Evolutionary conservation across 768 basidiomycete species (phyloP), one percentile per base, ranked within the genome.

Genomic region (Rossbeevera mucosa): DNA sequence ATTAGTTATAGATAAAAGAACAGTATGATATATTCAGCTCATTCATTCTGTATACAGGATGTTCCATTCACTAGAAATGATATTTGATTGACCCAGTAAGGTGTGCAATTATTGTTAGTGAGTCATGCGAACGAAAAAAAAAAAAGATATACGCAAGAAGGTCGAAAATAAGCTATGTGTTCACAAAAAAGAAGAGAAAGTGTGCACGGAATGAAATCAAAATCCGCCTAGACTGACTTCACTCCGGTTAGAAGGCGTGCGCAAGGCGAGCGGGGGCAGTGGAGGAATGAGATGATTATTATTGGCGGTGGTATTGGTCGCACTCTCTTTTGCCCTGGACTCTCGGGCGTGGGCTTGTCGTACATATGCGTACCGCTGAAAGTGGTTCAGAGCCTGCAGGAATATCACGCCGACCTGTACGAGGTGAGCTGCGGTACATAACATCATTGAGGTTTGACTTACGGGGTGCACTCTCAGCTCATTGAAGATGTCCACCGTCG

Each of bases 361-460:
- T 22, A 90, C 82, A 62, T 91, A 94, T 0, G 93, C 88, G 53
- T 91, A 88, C 3, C 89, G 82, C 63, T 93, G 91, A 66, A 94
- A 95, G 60, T 90, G 86, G 64, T 94, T 95, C 22, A 95, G 76
- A 9, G 80, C 74, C 63, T 88, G 83, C 30, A 94, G 70, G 64
- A 85, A 91, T 48, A 87, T 74, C 18, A 84, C 78, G 0, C 93
- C 92, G 51, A 92, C 80, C 92, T 94, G 61, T 54, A 29, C 29
- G 49, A 25, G 5, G 29, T 53, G 41, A 60, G 44, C 47, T 2
- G 20, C 16, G 22, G 31, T 33, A 31, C 29, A 8, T 25, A 16
- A 18, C 28, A 0, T 36, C 33, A 22, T 3, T 9, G 1, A 3
- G 38, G 36, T 54, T 41, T 44, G 42, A 70, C 83, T 60, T 65